Percentiles rank a stretch among this genome's conserved stretches.
These are phyloP conservation scores for Apostasia shenzhenica DNA, from an alignment of 106 monocot genomes.

Conservation along the genomic window DNA sequence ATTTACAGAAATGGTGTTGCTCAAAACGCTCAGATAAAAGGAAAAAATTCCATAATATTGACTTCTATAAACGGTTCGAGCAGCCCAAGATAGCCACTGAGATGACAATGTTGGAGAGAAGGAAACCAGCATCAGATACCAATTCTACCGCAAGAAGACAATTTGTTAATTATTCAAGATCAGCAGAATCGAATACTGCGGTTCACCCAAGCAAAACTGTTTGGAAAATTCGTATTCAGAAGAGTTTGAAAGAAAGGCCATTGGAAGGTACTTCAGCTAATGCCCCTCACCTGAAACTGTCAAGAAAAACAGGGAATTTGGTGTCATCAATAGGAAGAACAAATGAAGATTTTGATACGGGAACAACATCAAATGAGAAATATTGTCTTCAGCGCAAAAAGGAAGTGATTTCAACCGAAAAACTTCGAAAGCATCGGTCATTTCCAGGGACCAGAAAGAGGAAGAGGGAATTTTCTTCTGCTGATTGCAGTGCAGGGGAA, in stretches of 20 bases:
- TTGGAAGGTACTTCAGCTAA: background rate
- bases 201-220: slow-evolving; percentile 6
- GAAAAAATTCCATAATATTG: slow-evolving; percentile 18
- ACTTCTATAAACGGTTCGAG: slow-evolving; percentile 4
- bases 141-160: background rate
- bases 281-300: slow-evolving; percentile 2
- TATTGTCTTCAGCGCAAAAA: background rate
- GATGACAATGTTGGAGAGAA: background rate
- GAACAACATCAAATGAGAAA: background rate
- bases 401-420: background rate
- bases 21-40: slow-evolving; percentile 46
- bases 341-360: background rate
- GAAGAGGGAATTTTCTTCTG: background rate
- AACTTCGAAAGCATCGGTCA: background rate
- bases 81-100: background rate
- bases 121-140: background rate
- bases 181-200: slow-evolving; percentile 19
- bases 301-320: background rate
- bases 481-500: background rate
- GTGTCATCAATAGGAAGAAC: background rate
- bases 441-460: background rate
- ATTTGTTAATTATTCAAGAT: background rate
- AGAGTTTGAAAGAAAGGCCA: background rate
- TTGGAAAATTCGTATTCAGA: too few relatives aligned
- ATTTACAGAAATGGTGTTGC: slow-evolving; percentile 46